Conservation (phyloP, 805 yeast genomes). For the Myxozyma neotropica region DNA sequence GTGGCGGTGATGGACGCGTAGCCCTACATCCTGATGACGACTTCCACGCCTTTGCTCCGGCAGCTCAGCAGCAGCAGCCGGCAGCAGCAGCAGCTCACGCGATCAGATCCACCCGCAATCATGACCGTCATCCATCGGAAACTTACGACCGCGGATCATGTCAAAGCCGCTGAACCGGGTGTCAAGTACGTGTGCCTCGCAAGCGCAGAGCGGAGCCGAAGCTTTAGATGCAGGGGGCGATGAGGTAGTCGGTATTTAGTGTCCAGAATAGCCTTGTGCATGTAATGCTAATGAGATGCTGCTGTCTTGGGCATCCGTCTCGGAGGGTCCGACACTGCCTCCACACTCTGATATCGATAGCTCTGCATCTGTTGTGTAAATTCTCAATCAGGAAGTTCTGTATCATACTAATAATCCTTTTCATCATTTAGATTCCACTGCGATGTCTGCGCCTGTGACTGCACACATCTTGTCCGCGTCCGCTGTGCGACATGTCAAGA, state of each 20-base stretch:
- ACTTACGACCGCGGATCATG: constrained; percentile 40
- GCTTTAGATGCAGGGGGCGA: not conserved
- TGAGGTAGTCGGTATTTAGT: not conserved
- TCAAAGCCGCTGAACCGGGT: constrained; percentile 44
- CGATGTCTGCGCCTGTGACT: constrained; percentile 95
- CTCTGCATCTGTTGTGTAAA: not conserved
- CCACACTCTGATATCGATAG: not conserved
- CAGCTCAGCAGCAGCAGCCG: not conserved
- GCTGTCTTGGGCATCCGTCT: not conserved
- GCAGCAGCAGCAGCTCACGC: not conserved
- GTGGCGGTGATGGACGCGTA: not conserved
- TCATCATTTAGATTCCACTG: constrained; percentile 65
- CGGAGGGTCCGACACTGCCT: not conserved
- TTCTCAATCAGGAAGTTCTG: not conserved
- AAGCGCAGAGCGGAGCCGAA: too few species aligned
- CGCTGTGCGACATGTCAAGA: constrained; percentile 91
- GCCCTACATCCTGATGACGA: not conserved
- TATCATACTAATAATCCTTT: not conserved
- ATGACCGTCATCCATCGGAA: constrained; percentile 47
- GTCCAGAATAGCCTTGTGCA: not conserved
- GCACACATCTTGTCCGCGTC: constrained; percentile 88
- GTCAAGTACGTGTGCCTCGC: constrained; percentile 41
- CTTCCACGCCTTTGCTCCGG: not conserved
- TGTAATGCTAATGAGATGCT: not conserved
- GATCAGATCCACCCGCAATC: not conserved